These are phyloP conservation scores for Candida ortonii DNA, from an alignment of 805 yeast genomes.

Conservation along the genomic window DNA sequence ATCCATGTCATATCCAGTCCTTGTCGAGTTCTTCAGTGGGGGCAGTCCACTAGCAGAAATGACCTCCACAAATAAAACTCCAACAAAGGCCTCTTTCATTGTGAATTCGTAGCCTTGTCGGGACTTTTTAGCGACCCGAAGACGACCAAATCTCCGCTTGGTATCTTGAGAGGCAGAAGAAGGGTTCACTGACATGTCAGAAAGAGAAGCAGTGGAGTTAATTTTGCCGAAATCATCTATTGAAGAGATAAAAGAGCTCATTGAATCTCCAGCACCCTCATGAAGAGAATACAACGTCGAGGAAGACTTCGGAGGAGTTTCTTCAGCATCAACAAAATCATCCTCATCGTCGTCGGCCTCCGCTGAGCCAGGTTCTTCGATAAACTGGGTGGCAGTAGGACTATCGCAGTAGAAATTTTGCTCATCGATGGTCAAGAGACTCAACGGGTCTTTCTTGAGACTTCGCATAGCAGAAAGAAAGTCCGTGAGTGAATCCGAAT, in stretches of 20 bases:
- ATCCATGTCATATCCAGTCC: constrained; percentile 90
- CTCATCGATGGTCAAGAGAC: constrained; percentile 16
- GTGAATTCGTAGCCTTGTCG: constrained; percentile 34
- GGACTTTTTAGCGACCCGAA: constrained; percentile 9
- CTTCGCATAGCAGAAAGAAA: constrained; percentile 8
- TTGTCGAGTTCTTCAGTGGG: constrained; percentile 63
- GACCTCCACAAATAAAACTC: constrained; percentile 76
- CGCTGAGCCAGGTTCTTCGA: not conserved
- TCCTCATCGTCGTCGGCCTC: constrained; percentile 5
- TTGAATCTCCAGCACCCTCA: constrained; percentile 4
- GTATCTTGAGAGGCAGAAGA: constrained; percentile 10
- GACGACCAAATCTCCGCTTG: constrained; percentile 11
- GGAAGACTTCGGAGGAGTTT: constrained; percentile 4
- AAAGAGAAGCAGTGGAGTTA: constrained; percentile 19
- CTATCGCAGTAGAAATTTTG: constrained; percentile 21
- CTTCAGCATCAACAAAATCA: constrained; percentile 9
- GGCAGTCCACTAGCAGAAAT: constrained; percentile 76
- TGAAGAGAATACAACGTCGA: not conserved
- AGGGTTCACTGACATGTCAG: constrained; percentile 21
- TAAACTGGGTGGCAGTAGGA: not conserved
- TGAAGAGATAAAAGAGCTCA: constrained; percentile 14
- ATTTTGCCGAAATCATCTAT: constrained; percentile 19
- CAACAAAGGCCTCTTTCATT: constrained; percentile 44
- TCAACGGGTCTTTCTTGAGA: constrained; percentile 17
- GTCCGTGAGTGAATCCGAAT: constrained; percentile 13